Evolutionary conservation across 2,329 filamentous ascomycete genomes (phyloP).

Genomic region (Tolypocladium sp.): DNA sequence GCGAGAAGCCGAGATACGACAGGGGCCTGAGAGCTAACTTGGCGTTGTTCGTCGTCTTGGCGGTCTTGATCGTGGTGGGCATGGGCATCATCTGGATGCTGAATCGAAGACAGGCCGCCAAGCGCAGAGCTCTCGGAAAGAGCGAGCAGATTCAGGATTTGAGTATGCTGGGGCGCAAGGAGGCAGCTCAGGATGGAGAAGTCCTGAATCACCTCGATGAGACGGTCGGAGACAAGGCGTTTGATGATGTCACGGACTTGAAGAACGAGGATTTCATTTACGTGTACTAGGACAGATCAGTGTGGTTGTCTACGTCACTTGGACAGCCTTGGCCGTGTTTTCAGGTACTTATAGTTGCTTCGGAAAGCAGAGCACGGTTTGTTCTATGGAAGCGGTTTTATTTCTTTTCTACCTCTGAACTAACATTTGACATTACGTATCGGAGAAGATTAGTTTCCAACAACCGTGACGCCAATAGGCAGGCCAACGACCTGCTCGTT

Average conservation of each 20-base stretch:
- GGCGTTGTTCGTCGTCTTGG: slow-evolving; percentile 49
- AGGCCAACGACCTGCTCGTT: slow-evolving; percentile 37
- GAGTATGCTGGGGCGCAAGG: slow-evolving; percentile 34
- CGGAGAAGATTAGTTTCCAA: neutral
- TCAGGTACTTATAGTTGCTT: too few relatives aligned
- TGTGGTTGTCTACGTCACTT: neutral
- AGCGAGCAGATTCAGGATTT: slow-evolving; percentile 46
- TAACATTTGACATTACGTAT: neutral
- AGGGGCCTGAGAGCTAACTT: slow-evolving; percentile 52
- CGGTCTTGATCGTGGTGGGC: slow-evolving; percentile 35
- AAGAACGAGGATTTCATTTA: slow-evolving; percentile 58
- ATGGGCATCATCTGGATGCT: slow-evolving; percentile 40
- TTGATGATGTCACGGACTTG: slow-evolving; percentile 49
- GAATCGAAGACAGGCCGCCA: slow-evolving; percentile 42
- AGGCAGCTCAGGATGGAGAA: slow-evolving; percentile 7
- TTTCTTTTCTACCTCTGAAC: too few relatives aligned
- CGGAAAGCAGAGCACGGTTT: too few relatives aligned
- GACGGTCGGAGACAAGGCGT: slow-evolving; percentile 15
- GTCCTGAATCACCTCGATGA: slow-evolving; percentile 3
- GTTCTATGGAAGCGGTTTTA: too few relatives aligned
- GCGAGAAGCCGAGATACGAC: slow-evolving; percentile 27
- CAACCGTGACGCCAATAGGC: slow-evolving; percentile 25
- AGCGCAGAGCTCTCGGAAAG: slow-evolving; percentile 48
- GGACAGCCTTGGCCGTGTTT: too few relatives aligned
- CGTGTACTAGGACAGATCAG: slow-evolving; percentile 25